Evolutionary conservation across 1,284 basidiomycete genomes (phyloP), one percentile per base, ranked within the genome.

Genomic region (Ceratobasidium theobromae): DNA sequence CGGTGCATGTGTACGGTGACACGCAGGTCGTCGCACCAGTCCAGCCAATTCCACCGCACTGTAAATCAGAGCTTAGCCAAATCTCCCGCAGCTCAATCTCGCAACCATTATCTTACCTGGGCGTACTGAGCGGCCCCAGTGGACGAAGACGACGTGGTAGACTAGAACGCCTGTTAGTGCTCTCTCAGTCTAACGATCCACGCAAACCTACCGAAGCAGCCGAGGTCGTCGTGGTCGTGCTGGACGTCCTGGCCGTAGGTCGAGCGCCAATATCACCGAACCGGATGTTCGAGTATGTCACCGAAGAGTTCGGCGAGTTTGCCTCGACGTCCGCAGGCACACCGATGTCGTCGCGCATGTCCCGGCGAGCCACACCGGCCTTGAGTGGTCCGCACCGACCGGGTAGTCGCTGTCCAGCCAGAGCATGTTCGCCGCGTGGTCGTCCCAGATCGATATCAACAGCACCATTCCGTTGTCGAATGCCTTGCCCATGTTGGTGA

Each of bases 351-450:
- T n/a, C n/a, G n/a, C n/a, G n/a, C n/a, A n/a, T n/a, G n/a, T n/a
- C n/a, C n/a, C 14, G 75, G 74, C 84, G 82, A 65, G 78, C 74
- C 66, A 83, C 77, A 75, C 83, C 84, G 53, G 82, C 81, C 54
- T 69, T 65, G 67, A 75, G 74, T 16, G 80, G 70, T 76, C 72
- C 23, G 73, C 75, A 71, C 72, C 72, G 68, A 77, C 76, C 48
- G 84, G 83, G 76, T 84, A 84, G 76, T 72, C 75, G 71, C 76
- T 77, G 76, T 86, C 83, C 64, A 83, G 72, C 84, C 83, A 84
- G 72, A 83, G 78, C 83, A 85, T 84, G 72, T 81, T 75, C 68
- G 78, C 82, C 40, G 77, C 77, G 72, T 84, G 73, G n/a, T n/a
- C n/a, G n/a, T n/a, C n/a, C n/a, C n/a, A n/a, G n/a, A n/a, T n/a